Base-by-base conservation (phyloP, 352 stramenopile species). In the Pythium aristosporum region DNA sequence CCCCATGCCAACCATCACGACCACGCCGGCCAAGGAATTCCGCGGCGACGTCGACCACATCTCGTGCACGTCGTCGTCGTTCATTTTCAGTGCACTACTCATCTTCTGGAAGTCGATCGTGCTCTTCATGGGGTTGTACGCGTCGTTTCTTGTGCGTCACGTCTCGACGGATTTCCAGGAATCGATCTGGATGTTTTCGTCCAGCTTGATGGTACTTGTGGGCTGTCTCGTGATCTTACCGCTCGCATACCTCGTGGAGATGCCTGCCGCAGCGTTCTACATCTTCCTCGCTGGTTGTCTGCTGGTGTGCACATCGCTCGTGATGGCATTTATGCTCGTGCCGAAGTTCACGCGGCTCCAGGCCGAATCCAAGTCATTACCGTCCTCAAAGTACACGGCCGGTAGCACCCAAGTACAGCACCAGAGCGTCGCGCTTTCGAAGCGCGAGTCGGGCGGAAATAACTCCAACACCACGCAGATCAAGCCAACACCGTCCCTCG, bases 81-180 rank as follows among this genome's bases (percentile, higher is more conserved):
- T 72, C 39, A 63, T 74, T 44, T 77, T 77, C 39, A 57, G 36
- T 5, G 55, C 55, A 12, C n/a, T 74, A 41, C 43, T 68, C 36
- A 66, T 76, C 21, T 76, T 76, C 34, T 76, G 61, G 61, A 76
- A 76, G 47, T 47, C 61, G 7, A 62, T 76, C 50, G 46, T 76
- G 51, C 61, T 72, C 12, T 63, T 61, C 47, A 46, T 67, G 25
- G 67, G 67, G 16, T 15, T 67, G 12, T 73, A 69, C 44, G 21
- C 39, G 41, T 67, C 50, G 42, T 67, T 67, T 37, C 51, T 67
- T 16, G 57, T 67, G 28, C 60, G 50, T 62, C 21, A 77, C 13
- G 65, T 76, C 8, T 75, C 69, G 47, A 42, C 42, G 4, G 75
- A 83, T 44, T 83, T 83, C 32, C 75, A 80, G 55, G 75, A 73